A percentile compares a stretch with the other conserved stretches of the same genome.
These are phyloP conservation scores for Scheffersomyces spartinae DNA, from an alignment of 805 yeast species.

Conservation along the genomic window DNA sequence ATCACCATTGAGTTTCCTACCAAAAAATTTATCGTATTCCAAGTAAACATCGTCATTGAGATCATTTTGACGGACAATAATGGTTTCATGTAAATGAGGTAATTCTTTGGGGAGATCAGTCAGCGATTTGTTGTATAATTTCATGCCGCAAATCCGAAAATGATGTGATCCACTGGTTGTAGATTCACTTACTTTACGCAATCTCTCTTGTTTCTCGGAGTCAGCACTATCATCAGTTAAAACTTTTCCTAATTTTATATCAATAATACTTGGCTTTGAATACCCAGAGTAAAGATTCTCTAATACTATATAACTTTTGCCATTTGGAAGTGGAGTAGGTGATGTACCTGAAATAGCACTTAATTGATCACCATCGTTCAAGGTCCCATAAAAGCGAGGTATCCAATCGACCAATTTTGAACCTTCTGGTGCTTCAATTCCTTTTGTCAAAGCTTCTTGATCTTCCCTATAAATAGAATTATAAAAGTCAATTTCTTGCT, in stretches of 20 bases:
- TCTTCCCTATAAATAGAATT: slow-evolving; percentile 14
- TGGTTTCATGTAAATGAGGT: too few relatives aligned
- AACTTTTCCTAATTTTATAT: slow-evolving; percentile 68
- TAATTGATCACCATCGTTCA: slow-evolving; percentile 11
- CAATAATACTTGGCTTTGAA: slow-evolving; percentile 60
- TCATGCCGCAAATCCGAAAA: slow-evolving; percentile 86
- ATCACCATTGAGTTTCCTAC: slow-evolving; percentile 41
- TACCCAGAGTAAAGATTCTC: slow-evolving; percentile 59
- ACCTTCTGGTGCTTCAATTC: slow-evolving; percentile 20
- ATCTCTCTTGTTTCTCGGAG: slow-evolving; percentile 48
- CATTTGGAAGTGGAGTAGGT: slow-evolving; percentile 1
- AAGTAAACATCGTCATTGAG: slow-evolving; percentile 33
- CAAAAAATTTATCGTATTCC: slow-evolving; percentile 56
- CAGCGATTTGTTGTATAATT: slow-evolving; percentile 23
- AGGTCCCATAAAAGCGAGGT: slow-evolving; percentile 53
- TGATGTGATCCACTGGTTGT: slow-evolving; percentile 78
- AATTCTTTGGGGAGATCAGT: slow-evolving; percentile 1
- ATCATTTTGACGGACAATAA: too few relatives aligned
- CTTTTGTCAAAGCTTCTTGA: slow-evolving; percentile 9
- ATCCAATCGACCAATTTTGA: slow-evolving; percentile 39
- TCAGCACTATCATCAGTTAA: slow-evolving; percentile 55
- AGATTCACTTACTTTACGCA: slow-evolving; percentile 46
- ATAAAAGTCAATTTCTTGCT: slow-evolving; percentile 72
- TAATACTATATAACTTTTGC: slow-evolving; percentile 44
- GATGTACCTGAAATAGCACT: background rate